Base-by-base conservation (phyloP, 116 monocot genomes). In the Posidonia oceanica region DNA sequence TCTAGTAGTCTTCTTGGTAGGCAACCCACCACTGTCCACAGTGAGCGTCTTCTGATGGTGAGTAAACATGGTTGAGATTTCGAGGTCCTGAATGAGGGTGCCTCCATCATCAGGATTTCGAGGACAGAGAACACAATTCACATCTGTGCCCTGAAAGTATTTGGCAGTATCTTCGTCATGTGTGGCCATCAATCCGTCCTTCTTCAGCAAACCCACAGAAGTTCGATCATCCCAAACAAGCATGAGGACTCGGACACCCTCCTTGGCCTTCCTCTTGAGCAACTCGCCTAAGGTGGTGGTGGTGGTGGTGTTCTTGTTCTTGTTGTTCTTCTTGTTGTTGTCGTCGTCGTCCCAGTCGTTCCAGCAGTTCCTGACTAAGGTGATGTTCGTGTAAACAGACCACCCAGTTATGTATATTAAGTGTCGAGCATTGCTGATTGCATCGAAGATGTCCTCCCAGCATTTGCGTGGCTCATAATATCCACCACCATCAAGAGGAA, bases 171-270 rank as follows among this genome's bases (percentile, higher is more conserved):
- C 85, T 63, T 88, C 76, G 59, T 88, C 88, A 64, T 88, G 88
- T 23, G 87, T 84, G 3, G 81, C 87, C 87, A 87, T 83, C 58
- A 87, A 55, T 4, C 84, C 87, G 56, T 80, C 67, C 68, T 87
- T 83, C 71, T 87, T 80, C 72, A 94, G 74, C 62, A 88, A 80
- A 71, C 71, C 86, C 59, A 87, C 76, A 13, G 94, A 94, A 55
- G 94, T 94, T 21, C 87, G 87, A 84, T 94, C 94, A 70, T 94
- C 94, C 94, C 94, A 94, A 58, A 94, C 80, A 61, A 94, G 85
- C 81, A 94, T 80, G 65, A 90, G 68, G 41, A 94, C 94, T 61
- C 90, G 73, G 52, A 86, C 86, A 59, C 94, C 90, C 80, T 94
- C 87, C 69, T 84, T 80, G 1, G 94, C 87, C 75, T 94, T 94